Evolutionary conservation across 768 basidiomycete species (phyloP), one percentile per base, ranked within the genome.

Genomic region (Boletus fagicola): DNA sequence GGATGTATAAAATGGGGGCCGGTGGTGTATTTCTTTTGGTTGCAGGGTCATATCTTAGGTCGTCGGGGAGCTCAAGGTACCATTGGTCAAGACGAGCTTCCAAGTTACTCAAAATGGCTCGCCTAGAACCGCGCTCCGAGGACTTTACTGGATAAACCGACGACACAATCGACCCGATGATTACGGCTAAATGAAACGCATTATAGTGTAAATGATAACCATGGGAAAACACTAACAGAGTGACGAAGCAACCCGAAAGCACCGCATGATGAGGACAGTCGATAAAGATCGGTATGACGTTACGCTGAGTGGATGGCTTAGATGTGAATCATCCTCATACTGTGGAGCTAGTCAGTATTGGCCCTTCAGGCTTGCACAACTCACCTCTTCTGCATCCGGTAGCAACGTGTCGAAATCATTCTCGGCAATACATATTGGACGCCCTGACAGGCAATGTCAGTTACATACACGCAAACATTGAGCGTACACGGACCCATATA

Each of bases 21-120:
- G 85, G 79, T 10, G 87, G 86, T 11, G 75, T 68, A 10, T 70
- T 73, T 48, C 81, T 76, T 63, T 81, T 80, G 61, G 78, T 83
- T 13, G 80, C 73, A 36, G 81, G 72, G 59, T 87, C 84, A 64
- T 81, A 87, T 46, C 79, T 78, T 26, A 92, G 76, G 51, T 77
- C 71, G 35, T 87, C 83, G 0, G 89, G 86, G 22, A 92, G 77
- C 26, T 80, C 77, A 48, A 87, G 77, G 61, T 83, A 86, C 89
- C 90, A 92, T 58, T 84, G 86, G 66, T 89, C 86, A 44, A 92
- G 74, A 40, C 81, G 77, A 56, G 77, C 77, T 68, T 90, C 90
- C n/a, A 90, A 69, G 40, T 79, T 75, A 2, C 75, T 76, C 50
- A 88, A 71, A 49, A 81, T 64, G 0, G 75, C 65, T 58, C 83